phyloP scores from a whole-genome alignment of 768 basidiomycete species.

The Psilocybe cubensis region DNA sequence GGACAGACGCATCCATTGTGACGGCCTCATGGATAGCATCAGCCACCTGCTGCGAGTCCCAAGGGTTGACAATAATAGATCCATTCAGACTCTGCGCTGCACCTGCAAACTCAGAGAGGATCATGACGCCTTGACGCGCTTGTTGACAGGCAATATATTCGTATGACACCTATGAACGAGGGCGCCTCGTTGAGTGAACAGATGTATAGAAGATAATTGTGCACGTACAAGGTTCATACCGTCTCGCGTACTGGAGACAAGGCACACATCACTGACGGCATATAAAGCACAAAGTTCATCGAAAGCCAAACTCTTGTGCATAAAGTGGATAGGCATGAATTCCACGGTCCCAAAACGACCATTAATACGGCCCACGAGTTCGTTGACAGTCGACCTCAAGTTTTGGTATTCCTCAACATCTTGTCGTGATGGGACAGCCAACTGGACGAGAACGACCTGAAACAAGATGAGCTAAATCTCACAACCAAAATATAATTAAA shows the following conservation, averaged over 20 bases:
- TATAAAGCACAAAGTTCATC: slow-evolving; percentile 98
- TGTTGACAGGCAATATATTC: slow-evolving; percentile 98
- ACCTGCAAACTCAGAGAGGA: slow-evolving; percentile 97
- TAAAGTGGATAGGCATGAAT: slow-evolving; percentile 99
- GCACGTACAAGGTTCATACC: slow-evolving; percentile 97
- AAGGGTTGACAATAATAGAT: slow-evolving; percentile 96
- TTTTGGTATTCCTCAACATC: slow-evolving; percentile 99
- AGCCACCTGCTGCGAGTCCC: slow-evolving; percentile 98
- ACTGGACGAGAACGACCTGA: slow-evolving; percentile 92
- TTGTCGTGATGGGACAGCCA: slow-evolving; percentile 96
- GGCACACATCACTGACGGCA: slow-evolving; percentile 93
- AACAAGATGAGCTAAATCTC: slow-evolving; percentile 7
- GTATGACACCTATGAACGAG: slow-evolving; percentile 82
- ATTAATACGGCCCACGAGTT: slow-evolving; percentile 97
- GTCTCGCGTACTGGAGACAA: slow-evolving; percentile 94
- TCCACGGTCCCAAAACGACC: slow-evolving; percentile 99
- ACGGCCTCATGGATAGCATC: slow-evolving; percentile 97
- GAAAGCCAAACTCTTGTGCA: slow-evolving; percentile 94
- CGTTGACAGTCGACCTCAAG: slow-evolving; percentile 92
- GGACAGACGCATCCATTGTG: slow-evolving; percentile 79
- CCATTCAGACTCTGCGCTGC: slow-evolving; percentile 97
- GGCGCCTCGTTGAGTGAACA: slow-evolving; percentile 27
- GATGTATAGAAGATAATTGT: not conserved
- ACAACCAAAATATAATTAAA: not conserved
- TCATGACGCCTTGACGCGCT: slow-evolving; percentile 92